Percentiles rank a stretch among this genome's conserved stretches.
Conservation (phyloP, 768 basidiomycete genomes). For the Mycena amicta region DNA sequence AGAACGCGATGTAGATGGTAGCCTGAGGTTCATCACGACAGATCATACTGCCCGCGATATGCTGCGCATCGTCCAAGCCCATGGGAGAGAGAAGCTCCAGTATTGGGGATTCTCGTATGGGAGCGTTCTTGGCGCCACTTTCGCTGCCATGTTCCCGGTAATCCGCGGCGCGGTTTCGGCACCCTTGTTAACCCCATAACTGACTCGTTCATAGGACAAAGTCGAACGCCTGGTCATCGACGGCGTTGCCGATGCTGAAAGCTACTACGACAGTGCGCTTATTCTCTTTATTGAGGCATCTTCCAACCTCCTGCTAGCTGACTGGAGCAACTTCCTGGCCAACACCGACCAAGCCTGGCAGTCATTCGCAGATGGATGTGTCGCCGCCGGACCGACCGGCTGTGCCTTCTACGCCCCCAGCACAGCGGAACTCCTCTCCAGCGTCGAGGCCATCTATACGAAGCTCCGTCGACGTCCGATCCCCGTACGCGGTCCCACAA, state of each 20-base stretch:
- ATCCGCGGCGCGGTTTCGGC: neutral
- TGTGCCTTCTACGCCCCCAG: constrained; percentile 14
- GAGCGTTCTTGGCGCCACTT: neutral
- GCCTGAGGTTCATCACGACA: constrained; percentile 36
- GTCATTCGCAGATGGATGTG: constrained; percentile 6
- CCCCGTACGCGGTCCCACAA: neutral
- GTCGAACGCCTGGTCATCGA: constrained; percentile 11
- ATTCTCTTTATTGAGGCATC: neutral
- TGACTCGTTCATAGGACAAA: constrained; percentile 4
- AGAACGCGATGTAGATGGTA: constrained; percentile 23
- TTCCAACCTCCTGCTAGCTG: neutral
- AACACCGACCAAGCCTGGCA: constrained; percentile 7
- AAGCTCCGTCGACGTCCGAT: neutral
- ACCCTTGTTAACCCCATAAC: neutral
- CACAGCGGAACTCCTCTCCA: neutral
- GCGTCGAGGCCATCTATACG: neutral
- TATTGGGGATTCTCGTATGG: constrained; percentile 32
- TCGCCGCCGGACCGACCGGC: neutral
- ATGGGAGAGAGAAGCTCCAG: constrained; percentile 34
- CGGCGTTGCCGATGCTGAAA: constrained; percentile 1
- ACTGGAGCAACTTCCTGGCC: neutral
- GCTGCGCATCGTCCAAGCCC: constrained; percentile 36
- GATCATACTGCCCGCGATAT: constrained; percentile 41
- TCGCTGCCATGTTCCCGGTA: constrained; percentile 1
- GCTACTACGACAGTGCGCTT: neutral